Conservation (phyloP, 2,329 filamentous ascomycete genomes). For the Fusarium equiseti region DNA sequence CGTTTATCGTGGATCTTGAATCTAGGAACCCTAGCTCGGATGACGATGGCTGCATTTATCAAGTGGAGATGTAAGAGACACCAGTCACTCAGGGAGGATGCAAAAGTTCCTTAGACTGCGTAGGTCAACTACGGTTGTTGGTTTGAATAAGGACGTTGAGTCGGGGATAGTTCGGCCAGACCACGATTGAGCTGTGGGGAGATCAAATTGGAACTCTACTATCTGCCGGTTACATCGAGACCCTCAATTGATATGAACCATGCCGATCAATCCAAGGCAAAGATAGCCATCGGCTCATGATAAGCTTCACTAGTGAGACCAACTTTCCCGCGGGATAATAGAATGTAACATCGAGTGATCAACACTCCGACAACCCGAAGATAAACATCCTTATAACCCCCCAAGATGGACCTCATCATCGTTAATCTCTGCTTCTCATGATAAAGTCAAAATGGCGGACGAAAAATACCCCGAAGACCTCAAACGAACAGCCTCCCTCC, state of each 20-base stretch:
- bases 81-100: neutral
- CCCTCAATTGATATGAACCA: conserved; percentile 3
- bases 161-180: neutral
- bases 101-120: neutral
- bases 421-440: neutral
- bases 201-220: neutral
- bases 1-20: conserved; percentile 2
- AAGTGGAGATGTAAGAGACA: neutral
- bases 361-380: neutral
- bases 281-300: neutral
- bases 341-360: neutral
- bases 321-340: neutral
- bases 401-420: neutral
- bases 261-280: neutral
- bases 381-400: neutral
- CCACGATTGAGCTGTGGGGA: neutral
- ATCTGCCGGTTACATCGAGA: neutral
- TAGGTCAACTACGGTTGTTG: too few species aligned
- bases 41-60: neutral
- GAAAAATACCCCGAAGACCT: conserved; percentile 3
- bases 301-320: neutral
- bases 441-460: neutral
- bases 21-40: neutral
- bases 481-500: neutral
- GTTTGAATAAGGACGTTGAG: neutral